A percentile compares a stretch with the other conserved stretches of the same genome.
phyloP scores from a whole-genome alignment of 164 flowering plant genomes.

The Platanus orientalis region DNA sequence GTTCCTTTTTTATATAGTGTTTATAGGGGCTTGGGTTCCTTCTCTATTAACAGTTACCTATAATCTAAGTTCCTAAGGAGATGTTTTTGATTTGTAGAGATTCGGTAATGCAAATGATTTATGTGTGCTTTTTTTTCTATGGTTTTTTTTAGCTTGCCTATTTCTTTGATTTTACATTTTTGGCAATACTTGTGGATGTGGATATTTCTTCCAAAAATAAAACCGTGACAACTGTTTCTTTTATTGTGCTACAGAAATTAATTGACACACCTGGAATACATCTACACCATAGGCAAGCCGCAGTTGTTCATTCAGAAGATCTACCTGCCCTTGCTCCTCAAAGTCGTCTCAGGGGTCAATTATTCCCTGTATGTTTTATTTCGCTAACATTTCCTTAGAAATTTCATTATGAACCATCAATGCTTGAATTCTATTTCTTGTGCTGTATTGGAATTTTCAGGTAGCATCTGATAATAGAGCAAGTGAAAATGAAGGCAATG shows the following conservation, averaged over 20 bases:
- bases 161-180: neutral
- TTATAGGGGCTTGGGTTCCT: neutral
- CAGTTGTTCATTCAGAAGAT: constrained; percentile 85
- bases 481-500: constrained; percentile 25
- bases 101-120: no score
- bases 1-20: constrained; percentile 11
- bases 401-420: neutral
- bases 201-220: neutral
- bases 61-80: neutral
- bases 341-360: constrained; percentile 79
- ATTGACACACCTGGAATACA: constrained; percentile 98
- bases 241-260: constrained; percentile 49
- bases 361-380: constrained; percentile 52
- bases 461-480: constrained; percentile 15
- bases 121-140: no score
- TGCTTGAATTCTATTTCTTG: neutral
- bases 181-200: neutral
- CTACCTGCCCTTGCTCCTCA: constrained; percentile 93
- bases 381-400: neutral
- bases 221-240: neutral
- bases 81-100: neutral
- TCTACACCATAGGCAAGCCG: constrained; percentile 97
- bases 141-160: neutral
- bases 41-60: neutral
- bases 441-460: constrained; percentile 24